Evolutionary conservation across 139 green algal species (phyloP).

Genomic region (Zygnema cylindricum): DNA sequence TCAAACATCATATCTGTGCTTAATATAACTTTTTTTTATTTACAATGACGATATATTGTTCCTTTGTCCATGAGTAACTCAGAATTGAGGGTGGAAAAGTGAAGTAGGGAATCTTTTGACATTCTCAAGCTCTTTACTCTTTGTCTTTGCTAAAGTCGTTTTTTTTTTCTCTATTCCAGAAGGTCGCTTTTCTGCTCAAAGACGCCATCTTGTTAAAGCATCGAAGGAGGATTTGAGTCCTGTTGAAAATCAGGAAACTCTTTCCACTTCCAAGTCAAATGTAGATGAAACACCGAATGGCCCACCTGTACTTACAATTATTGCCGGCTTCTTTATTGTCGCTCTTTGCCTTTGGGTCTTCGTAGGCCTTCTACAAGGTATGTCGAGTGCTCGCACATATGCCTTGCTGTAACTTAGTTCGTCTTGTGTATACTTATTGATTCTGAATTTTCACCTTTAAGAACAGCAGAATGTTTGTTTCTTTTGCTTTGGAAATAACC

Average conservation of each 20-base stretch:
- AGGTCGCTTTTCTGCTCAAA: too few species aligned
- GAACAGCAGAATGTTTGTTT: background rate
- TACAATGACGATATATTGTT: too few species aligned
- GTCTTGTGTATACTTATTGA: background rate
- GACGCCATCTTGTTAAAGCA: too few species aligned
- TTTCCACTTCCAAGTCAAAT: background rate
- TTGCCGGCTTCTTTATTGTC: background rate
- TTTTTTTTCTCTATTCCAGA: too few species aligned
- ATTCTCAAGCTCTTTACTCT: too few species aligned
- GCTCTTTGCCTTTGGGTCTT: background rate
- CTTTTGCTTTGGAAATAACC: background rate
- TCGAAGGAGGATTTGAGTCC: too few species aligned
- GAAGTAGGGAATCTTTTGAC: too few species aligned
- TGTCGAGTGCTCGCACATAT: background rate
- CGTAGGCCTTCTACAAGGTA: background rate
- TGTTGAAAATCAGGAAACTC: background rate
- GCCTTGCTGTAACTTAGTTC: background rate
- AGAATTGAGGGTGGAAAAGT: too few species aligned
- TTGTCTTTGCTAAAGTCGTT: too few species aligned
- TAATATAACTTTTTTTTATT: too few species aligned
- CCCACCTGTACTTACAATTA: background rate
- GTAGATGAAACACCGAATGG: background rate
- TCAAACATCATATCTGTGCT: too few species aligned
- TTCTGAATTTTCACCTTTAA: background rate
- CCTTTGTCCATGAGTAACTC: too few species aligned